Evolutionary conservation across 805 yeast species (phyloP), one percentile per base, ranked within the genome.

Genomic region (Nakazawaea ambrosiae): DNA sequence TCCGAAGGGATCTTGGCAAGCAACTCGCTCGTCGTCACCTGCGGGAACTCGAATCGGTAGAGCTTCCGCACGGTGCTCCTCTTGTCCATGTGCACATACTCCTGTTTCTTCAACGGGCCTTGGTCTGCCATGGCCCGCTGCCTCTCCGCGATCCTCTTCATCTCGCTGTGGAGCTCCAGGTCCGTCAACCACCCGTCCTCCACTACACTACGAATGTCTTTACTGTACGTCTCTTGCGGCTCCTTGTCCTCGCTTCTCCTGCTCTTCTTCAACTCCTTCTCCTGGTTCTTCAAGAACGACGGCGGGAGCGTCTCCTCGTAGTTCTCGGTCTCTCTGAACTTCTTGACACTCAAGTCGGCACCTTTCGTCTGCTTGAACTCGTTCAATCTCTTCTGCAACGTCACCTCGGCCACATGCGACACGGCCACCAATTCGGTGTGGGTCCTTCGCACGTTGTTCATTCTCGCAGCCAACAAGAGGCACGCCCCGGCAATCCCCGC

Each of bases 401-500:
- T 94, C 43, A 84, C 92, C 50, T 87, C 95, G 5, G 96, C 96
- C 19, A 92, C 89, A 55, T 87, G 95, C 1, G 97, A 90, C 6
- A 92, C 92, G 0, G 94, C 90, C 14, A 90, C 97, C 37, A 92
- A 81, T 55, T 94, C 97, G 1, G 89, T 74, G 56, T 90, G 96
- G 2, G 95, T 81, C 52, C 97, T 70, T 53, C 96, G 72, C 55
- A 84, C 80, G 53, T 89, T 89, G 60, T 92, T 92, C 97, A 92
- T 94, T 59, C 98, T 73, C 2, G 97, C 92, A 0, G 99, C 98
- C 35, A 92, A 62, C 31, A 94, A 56, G 2, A 92, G 67, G 59
- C 97, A 88, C 0, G 98, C 98, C 17, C 97, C 99, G 0, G 98
- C 98, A 37, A 92, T 77, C 50, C 99, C 98, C 0, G 98, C 97